These are phyloP conservation scores for Diutina mesorugosa DNA, from an alignment of 1,139 yeast genomes.

Conservation along the genomic window DNA sequence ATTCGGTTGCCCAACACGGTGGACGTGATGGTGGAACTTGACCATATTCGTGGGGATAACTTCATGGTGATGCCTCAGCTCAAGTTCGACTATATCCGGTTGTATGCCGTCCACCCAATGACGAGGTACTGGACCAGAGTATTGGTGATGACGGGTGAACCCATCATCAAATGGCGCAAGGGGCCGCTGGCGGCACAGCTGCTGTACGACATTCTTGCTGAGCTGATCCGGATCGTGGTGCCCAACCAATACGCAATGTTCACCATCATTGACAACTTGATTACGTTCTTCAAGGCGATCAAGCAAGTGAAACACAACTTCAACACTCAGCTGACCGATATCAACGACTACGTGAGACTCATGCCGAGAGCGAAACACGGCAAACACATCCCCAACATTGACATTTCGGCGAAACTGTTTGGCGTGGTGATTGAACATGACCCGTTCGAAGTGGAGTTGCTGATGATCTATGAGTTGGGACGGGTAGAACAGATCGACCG, in stretches of 20 bases:
- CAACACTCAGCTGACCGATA: conserved; percentile 20
- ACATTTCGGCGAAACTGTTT: conserved; percentile 8
- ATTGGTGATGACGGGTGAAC: conserved; percentile 17
- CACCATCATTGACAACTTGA: conserved; percentile 51
- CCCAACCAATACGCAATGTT: conserved; percentile 58
- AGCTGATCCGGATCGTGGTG: conserved; percentile 23
- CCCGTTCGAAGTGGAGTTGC: conserved; percentile 29
- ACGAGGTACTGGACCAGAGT: conserved; percentile 33
- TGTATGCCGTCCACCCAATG: conserved; percentile 44
- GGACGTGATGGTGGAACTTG: conserved; percentile 38
- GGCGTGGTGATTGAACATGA: conserved; percentile 29
- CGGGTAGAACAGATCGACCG: conserved; percentile 23
- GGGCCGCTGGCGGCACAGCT: conserved; percentile 7
- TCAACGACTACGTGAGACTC: conserved; percentile 23
- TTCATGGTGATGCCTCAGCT: conserved; percentile 16
- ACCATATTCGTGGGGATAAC: conserved; percentile 19
- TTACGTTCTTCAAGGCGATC: conserved; percentile 47
- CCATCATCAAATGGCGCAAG: conserved; percentile 12
- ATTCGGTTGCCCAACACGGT: conserved; percentile 37
- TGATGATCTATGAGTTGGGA: conserved; percentile 26
- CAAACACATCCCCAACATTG: conserved; percentile 16
- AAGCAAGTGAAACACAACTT: conserved; percentile 44
- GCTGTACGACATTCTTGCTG: conserved; percentile 13
- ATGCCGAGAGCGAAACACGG: conserved; percentile 21
- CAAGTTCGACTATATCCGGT: conserved; percentile 24